phyloP scores from a whole-genome alignment of 139 green algal genomes.

The Closterium sp. region DNA sequence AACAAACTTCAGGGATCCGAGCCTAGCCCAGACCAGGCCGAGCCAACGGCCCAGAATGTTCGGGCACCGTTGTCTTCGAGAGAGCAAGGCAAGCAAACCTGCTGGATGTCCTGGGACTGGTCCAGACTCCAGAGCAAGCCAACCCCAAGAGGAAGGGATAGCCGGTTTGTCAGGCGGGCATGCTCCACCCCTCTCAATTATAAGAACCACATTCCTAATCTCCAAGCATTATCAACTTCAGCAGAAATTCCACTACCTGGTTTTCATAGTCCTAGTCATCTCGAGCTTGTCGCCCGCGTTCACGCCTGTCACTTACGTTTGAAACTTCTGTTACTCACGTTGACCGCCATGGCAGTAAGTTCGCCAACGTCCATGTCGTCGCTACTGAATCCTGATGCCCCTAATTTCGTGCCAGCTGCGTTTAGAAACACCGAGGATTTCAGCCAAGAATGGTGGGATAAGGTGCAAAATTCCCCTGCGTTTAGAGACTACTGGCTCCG shows the following conservation, averaged over 20 bases:
- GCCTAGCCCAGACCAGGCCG: background rate
- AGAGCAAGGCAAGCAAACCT: too few species aligned
- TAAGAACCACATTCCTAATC: too few species aligned
- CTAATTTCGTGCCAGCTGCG: slow-evolving; percentile 1
- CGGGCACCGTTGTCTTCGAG: background rate
- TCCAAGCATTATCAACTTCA: too few species aligned
- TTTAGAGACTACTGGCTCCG: slow-evolving; percentile 11
- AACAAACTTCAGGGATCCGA: too few species aligned
- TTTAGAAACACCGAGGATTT: slow-evolving; percentile 1
- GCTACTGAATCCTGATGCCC: background rate
- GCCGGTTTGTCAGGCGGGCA: too few species aligned
- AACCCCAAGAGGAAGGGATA: too few species aligned
- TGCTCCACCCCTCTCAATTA: too few species aligned
- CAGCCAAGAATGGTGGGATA: background rate
- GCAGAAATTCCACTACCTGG: too few species aligned
- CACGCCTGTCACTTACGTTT: background rate
- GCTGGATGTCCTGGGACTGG: too few species aligned
- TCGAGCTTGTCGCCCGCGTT: background rate
- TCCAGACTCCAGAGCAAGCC: too few species aligned
- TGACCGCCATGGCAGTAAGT: background rate
- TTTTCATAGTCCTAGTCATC: background rate
- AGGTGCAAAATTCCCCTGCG: slow-evolving; percentile 1
- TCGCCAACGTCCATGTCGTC: background rate
- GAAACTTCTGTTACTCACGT: background rate
- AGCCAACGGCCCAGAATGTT: too few species aligned